Base-by-base conservation (phyloP, 2,329 filamentous ascomycete genomes). In the Arthroderma uncinatum region DNA sequence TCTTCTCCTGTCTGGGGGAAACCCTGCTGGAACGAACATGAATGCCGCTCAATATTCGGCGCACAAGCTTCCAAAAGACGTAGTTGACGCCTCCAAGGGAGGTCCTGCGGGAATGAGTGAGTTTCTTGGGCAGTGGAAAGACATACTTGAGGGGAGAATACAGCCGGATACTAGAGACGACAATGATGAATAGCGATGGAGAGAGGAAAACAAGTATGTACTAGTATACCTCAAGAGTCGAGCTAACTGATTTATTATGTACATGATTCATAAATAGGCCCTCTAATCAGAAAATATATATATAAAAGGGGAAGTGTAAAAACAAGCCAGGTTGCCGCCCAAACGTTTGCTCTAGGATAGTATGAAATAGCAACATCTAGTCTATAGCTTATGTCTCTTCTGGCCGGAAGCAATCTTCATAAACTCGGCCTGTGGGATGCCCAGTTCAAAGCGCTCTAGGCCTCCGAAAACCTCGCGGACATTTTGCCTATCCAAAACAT, bases 1-100 rank as follows among this genome's bases (percentile, higher is more conserved):
- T 62, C 80, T 92, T 42, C 77, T 97, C 7, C 82, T 98, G 50
- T 82, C 85, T 64, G 84, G 84, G 68, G 86, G 92, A 62, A 92
- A 97, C 63, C 89, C 91, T 0, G 87, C 92, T 60, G 91, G 91
- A 0, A 93, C 89, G 68, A 87, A 86, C 64, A 94, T 96, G 68
- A 84, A 82, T 62, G 86, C 87, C 3, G 82, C 89, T 1, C 87
- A 92, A 66, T 97, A 95, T 71, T 95, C 90, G 60, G 92, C 93
- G 2, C 92, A 97, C 68, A 98, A 97, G 73, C 74, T 98, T 64
- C 93, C 93, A 0, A 90, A 85, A 70, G 93, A 98, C 64, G 89
- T 97, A 1, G 91, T 96, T 1, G 82, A 85, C 66, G 82, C 82
- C 1, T 80, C 79, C 30, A 73, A 77, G 19, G 79, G 79, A 0